A percentile compares a stretch with the other conserved stretches of the same genome.
phyloP scores from a whole-genome alignment of 2,329 filamentous ascomycete species.

The Colletotrichum noveboracense region DNA sequence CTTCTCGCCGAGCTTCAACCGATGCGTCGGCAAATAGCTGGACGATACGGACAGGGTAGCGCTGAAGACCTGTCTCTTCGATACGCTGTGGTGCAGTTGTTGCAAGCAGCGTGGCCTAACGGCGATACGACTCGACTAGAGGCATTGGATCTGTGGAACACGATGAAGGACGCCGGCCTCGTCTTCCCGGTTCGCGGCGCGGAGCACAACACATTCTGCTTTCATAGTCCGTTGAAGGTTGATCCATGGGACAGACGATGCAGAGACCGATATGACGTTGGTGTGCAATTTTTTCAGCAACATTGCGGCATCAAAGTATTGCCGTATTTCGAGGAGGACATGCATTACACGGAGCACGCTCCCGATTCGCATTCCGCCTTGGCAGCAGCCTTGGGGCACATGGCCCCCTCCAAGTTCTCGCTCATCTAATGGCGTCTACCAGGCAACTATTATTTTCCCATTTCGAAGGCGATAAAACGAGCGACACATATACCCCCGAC shows the following conservation, averaged over 20 bases:
- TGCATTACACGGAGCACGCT: constrained; percentile 44
- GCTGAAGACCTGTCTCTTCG: constrained; percentile 42
- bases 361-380: constrained; percentile 28
- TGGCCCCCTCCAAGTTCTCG: constrained; percentile 14
- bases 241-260: constrained; percentile 50
- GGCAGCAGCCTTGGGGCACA: constrained; percentile 19
- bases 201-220: constrained; percentile 44
- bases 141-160: constrained; percentile 41
- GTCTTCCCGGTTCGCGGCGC: constrained; percentile 41
- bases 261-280: constrained; percentile 43
- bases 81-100: constrained; percentile 45
- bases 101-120: constrained; percentile 39
- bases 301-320: constrained; percentile 41
- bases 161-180: constrained; percentile 37
- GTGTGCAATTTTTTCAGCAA: constrained; percentile 40
- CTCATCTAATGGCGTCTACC: constrained; percentile 8
- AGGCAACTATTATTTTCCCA: neutral
- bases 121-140: constrained; percentile 39
- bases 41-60: constrained; percentile 34
- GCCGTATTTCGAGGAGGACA: constrained; percentile 50
- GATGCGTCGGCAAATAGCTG: constrained; percentile 40
- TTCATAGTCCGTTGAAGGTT: constrained; percentile 48
- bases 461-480: neutral
- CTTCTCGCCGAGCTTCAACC: constrained; percentile 41
- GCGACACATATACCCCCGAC: neutral